Percentiles rank a stretch among this genome's conserved stretches.
Conservation (phyloP, 495 filamentous ascomycete species). For the Cercophora sp. region DNA sequence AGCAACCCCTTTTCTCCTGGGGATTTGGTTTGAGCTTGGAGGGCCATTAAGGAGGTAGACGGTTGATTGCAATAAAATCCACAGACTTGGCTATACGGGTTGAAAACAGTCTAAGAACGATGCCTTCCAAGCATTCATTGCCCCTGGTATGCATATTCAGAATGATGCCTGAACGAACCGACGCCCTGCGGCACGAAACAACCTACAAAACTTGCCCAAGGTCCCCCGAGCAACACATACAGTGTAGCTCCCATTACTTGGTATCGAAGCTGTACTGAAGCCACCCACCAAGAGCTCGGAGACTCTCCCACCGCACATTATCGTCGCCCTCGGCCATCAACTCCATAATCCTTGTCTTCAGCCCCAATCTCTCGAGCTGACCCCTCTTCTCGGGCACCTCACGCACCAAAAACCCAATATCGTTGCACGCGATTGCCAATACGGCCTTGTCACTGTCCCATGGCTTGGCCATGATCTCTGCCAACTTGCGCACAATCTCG, state of each 20-base stretch:
- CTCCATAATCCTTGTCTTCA: conserved; percentile 92
- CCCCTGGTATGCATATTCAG: no score
- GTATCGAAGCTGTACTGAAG: conserved; percentile 81
- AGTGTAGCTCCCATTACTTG: conserved; percentile 38
- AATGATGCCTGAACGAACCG: no score
- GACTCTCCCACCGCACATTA: conserved; percentile 88
- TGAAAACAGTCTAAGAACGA: no score
- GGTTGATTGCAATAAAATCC: no score
- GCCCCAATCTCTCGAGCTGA: conserved; percentile 81
- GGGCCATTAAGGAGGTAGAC: no score
- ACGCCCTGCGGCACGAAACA: no score
- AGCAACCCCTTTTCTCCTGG: no score
- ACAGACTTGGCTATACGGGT: no score
- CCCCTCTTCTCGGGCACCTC: conserved; percentile 81
- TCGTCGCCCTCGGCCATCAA: conserved; percentile 90
- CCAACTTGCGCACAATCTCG: conserved; percentile 74
- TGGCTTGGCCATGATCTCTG: conserved; percentile 77
- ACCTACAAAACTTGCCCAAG: no score
- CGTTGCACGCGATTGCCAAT: conserved; percentile 92
- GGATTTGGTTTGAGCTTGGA: no score
- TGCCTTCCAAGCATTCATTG: no score
- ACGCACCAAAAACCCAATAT: conserved; percentile 82
- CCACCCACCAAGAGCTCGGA: conserved; percentile 91
- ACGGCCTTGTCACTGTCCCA: conserved; percentile 96
- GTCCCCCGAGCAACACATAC: no score